A percentile compares a stretch with the other conserved stretches of the same genome.
Conservation (phyloP, 2,329 filamentous ascomycete species). For the Fusarium torulosum region DNA sequence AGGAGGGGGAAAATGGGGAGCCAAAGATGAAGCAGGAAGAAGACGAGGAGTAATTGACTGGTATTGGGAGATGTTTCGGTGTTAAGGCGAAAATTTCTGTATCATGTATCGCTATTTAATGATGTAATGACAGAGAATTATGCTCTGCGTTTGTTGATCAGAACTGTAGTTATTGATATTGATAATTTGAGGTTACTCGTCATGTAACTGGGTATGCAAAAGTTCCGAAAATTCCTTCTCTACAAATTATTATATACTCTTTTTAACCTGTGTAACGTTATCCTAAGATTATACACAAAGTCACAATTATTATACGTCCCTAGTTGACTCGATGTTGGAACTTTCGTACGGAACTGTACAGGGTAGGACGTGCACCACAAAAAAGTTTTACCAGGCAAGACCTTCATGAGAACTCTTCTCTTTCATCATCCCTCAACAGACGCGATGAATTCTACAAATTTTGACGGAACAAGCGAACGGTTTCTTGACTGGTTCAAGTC, state of each 20-base stretch:
- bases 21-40: slow-evolving; percentile 38
- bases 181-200: too few relatives aligned
- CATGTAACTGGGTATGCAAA: background rate
- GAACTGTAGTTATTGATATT: too few relatives aligned
- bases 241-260: too few relatives aligned
- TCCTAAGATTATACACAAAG: too few relatives aligned
- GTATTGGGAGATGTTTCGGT: background rate
- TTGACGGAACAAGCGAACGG: slow-evolving; percentile 57
- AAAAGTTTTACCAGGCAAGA: slow-evolving; percentile 34
- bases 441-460: slow-evolving; percentile 49
- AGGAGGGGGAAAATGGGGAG: slow-evolving; percentile 50
- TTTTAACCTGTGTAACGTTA: too few relatives aligned
- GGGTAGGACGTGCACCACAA: slow-evolving; percentile 13
- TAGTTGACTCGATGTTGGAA: too few relatives aligned
- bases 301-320: too few relatives aligned
- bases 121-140: background rate
- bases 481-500: slow-evolving; percentile 68
- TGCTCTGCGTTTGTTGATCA: background rate
- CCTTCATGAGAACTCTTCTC: background rate
- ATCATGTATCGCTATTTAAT: background rate
- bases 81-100: background rate
- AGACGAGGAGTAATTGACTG: background rate
- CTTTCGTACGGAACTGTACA: background rate
- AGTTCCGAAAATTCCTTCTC: too few relatives aligned
- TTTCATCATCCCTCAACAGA: background rate